Evolutionary conservation across 2,329 filamentous ascomycete species (phyloP).

Genomic region (Paracoccidioides lutzii): DNA sequence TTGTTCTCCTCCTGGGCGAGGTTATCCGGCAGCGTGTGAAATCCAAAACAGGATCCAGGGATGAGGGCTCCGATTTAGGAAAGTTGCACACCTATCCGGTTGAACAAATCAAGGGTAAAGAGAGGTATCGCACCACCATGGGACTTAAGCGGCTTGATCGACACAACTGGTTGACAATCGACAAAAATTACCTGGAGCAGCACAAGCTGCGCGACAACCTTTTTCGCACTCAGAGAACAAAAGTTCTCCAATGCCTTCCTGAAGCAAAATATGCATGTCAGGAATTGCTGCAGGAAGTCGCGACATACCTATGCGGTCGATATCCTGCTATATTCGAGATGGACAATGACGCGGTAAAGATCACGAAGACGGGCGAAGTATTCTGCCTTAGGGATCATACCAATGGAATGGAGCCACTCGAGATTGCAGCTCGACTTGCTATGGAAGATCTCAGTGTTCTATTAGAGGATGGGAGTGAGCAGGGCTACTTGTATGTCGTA

Average conservation of each 20-base stretch:
- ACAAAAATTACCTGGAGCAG: constrained; percentile 34
- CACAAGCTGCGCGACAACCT: constrained; percentile 31
- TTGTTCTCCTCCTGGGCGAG: constrained; percentile 18
- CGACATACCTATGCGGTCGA: constrained; percentile 31
- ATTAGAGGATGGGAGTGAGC: constrained; percentile 32
- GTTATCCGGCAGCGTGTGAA: constrained; percentile 13
- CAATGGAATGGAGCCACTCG: constrained; percentile 32
- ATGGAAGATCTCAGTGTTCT: constrained; percentile 43
- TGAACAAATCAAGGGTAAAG: constrained; percentile 27
- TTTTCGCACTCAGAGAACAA: constrained; percentile 24
- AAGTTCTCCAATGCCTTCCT: constrained; percentile 35
- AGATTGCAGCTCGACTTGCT: constrained; percentile 37
- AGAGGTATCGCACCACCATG: constrained; percentile 34
- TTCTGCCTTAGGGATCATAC: constrained; percentile 27
- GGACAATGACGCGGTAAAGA: constrained; percentile 24
- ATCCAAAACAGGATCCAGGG: constrained; percentile 2
- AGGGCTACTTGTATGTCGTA: constrained; percentile 36
- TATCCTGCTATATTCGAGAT: constrained; percentile 34
- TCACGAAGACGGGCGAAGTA: constrained; percentile 30
- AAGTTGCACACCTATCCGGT: constrained; percentile 26
- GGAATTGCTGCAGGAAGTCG: constrained; percentile 36
- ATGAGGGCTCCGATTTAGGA: constrained; percentile 17
- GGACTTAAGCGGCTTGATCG: constrained; percentile 35
- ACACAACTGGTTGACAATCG: constrained; percentile 38
- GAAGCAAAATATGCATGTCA: constrained; percentile 35